Conservation (phyloP, 2,329 filamentous ascomycete species). For the Ceratocystiopsis sp. region DNA sequence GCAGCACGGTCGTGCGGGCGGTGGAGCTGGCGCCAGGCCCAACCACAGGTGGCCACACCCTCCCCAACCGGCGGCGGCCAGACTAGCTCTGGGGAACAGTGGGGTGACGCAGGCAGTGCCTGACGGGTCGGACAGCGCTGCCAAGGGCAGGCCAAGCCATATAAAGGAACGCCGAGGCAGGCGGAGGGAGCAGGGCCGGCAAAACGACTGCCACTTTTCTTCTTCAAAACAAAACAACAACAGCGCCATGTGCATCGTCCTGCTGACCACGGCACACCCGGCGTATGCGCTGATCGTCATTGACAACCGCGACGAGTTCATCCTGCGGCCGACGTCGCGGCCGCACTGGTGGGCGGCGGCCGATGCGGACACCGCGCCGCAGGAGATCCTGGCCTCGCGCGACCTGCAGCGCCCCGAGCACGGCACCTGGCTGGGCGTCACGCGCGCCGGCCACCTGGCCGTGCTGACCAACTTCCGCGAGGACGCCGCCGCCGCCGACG, state of each 20-base stretch:
- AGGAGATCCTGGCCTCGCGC: constrained; percentile 38
- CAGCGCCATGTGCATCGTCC: constrained; percentile 54
- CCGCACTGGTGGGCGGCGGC: constrained; percentile 43
- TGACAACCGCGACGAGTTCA: constrained; percentile 64
- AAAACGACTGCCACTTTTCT: not conserved
- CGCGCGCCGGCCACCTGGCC: constrained; percentile 39
- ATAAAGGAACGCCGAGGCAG: too few species aligned
- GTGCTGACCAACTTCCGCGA: constrained; percentile 53
- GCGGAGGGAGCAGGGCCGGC: too few species aligned
- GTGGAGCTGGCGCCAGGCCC: too few species aligned
- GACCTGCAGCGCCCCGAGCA: constrained; percentile 44
- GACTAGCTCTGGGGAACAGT: too few species aligned
- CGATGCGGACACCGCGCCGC: not conserved
- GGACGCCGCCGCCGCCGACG: constrained; percentile 22
- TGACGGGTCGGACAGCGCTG: too few species aligned
- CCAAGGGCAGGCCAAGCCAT: too few species aligned
- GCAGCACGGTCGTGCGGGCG: too few species aligned
- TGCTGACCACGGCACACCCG: constrained; percentile 60
- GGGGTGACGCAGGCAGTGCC: too few species aligned
- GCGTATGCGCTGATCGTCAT: constrained; percentile 57
- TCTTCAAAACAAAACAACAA: not conserved
- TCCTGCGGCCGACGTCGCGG: constrained; percentile 44
- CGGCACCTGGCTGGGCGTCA: constrained; percentile 51
- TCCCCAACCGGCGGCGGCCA: too few species aligned
- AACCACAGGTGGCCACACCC: too few species aligned